Evolutionary conservation across 2,329 filamentous ascomycete genomes (phyloP).

Genomic region (Bipolaris bicolor): DNA sequence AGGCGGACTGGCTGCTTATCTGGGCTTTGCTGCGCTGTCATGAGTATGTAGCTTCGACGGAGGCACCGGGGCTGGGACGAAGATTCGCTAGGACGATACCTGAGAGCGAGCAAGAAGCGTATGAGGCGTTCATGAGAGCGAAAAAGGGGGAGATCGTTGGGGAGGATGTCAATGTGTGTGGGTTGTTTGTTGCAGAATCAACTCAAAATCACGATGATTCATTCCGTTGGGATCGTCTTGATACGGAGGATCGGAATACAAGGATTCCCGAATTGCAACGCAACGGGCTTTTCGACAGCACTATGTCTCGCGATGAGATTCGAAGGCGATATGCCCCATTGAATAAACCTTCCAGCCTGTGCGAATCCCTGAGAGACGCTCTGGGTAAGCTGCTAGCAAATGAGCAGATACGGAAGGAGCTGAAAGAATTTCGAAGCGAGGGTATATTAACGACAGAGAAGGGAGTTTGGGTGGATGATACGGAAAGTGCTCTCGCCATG

Average conservation of each 20-base stretch:
- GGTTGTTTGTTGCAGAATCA: background rate
- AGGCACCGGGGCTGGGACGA: background rate
- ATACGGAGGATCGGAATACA: background rate
- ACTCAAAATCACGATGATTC: no score
- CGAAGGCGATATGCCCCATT: background rate
- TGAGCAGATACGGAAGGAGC: background rate
- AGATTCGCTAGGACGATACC: background rate
- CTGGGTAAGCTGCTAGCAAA: background rate
- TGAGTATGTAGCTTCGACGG: background rate
- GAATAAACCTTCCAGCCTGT: background rate
- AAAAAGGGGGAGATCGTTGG: background rate
- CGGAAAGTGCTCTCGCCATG: slow-evolving; percentile 9
- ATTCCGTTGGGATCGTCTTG: background rate
- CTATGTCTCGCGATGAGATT: background rate
- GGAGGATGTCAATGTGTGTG: background rate
- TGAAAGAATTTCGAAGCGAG: background rate
- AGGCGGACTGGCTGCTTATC: background rate
- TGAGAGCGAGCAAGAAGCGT: background rate
- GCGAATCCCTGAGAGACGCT: background rate
- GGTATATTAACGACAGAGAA: background rate
- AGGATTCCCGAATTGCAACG: background rate
- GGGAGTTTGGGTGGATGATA: slow-evolving; percentile 1
- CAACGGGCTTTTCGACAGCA: background rate
- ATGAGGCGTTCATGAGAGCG: background rate
- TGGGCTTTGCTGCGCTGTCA: background rate